Conservation (phyloP, 2,329 filamentous ascomycete genomes). For the Venturia nashicola region DNA sequence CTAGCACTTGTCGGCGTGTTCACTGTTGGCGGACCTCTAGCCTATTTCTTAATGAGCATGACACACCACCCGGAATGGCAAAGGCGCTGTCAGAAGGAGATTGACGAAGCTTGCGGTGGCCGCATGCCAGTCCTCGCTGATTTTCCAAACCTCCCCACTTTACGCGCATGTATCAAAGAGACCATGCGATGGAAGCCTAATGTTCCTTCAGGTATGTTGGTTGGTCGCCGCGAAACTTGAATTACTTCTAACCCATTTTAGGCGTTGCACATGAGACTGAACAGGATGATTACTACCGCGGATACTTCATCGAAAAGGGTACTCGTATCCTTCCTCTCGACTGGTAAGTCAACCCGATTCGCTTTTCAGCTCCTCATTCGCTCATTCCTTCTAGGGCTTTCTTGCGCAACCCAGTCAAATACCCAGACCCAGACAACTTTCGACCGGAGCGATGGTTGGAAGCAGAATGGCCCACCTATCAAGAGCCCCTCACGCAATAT, state of each 20-base stretch:
- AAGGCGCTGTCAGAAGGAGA: slow-evolving; percentile 31
- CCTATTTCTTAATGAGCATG: slow-evolving; percentile 28
- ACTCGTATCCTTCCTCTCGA: slow-evolving; percentile 18
- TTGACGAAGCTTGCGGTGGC: slow-evolving; percentile 30
- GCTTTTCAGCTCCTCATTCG: background rate
- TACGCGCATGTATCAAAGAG: slow-evolving; percentile 23
- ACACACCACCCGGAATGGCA: slow-evolving; percentile 38
- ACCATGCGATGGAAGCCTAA: slow-evolving; percentile 35
- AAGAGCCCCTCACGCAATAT: slow-evolving; percentile 50
- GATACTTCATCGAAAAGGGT: slow-evolving; percentile 40
- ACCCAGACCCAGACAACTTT: slow-evolving; percentile 52
- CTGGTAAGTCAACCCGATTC: slow-evolving; percentile 7
- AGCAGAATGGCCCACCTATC: slow-evolving; percentile 50
- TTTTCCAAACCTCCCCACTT: slow-evolving; percentile 19
- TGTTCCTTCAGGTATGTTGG: slow-evolving; percentile 28
- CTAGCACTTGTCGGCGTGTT: slow-evolving; percentile 24
- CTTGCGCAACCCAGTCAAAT: slow-evolving; percentile 45
- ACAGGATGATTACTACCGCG: slow-evolving; percentile 40
- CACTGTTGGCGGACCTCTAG: slow-evolving; percentile 21
- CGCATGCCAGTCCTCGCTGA: slow-evolving; percentile 30
- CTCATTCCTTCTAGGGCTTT: slow-evolving; percentile 32
- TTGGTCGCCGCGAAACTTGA: slow-evolving; percentile 13
- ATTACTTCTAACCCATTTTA: slow-evolving; percentile 11
- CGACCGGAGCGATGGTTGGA: slow-evolving; percentile 52
- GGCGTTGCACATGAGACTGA: slow-evolving; percentile 40